A percentile compares a stretch with the other conserved stretches of the same genome.
Conservation (phyloP, 2,329 filamentous ascomycete genomes). For the Pseudophaeomoniella oleicola region DNA sequence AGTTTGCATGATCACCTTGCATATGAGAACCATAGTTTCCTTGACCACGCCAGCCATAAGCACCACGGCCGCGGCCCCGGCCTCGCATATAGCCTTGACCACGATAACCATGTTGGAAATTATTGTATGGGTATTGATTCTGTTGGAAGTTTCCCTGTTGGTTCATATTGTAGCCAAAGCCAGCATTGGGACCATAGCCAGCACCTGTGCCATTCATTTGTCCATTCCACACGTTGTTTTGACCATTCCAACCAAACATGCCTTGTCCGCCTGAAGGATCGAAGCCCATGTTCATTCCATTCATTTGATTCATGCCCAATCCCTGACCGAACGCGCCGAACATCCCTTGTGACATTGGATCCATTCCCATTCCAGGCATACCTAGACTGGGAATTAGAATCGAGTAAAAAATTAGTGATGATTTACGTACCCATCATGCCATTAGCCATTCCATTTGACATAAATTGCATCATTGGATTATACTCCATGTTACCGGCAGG, state of each 20-base stretch:
- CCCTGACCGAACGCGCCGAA: constrained; percentile 42
- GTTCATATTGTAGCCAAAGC: constrained; percentile 58
- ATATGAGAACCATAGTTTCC: not conserved
- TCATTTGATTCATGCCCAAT: constrained; percentile 77
- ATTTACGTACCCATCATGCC: too few relatives aligned
- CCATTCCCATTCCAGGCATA: constrained; percentile 74
- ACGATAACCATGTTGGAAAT: constrained; percentile 65
- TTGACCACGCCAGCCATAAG: not conserved
- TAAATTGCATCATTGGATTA: constrained; percentile 57
- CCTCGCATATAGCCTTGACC: constrained; percentile 56
- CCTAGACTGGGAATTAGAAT: constrained; percentile 54
- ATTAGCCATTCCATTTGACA: constrained; percentile 32
- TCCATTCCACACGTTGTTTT: constrained; percentile 63
- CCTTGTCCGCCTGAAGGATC: constrained; percentile 34
- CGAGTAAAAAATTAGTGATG: too few relatives aligned
- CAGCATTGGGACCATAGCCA: constrained; percentile 69
- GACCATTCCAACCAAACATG: constrained; percentile 66
- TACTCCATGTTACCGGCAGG: constrained; percentile 47
- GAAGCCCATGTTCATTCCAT: constrained; percentile 41
- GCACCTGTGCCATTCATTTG: constrained; percentile 63
- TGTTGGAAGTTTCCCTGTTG: constrained; percentile 66
- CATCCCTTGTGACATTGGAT: constrained; percentile 38
- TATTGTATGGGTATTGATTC: constrained; percentile 42
- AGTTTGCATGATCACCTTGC: constrained; percentile 23
- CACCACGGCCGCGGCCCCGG: constrained; percentile 48